Evolutionary conservation across 2,329 filamentous ascomycete genomes (phyloP), one percentile per base, ranked within the genome.

Genomic region (Aspergillus viridinutans): DNA sequence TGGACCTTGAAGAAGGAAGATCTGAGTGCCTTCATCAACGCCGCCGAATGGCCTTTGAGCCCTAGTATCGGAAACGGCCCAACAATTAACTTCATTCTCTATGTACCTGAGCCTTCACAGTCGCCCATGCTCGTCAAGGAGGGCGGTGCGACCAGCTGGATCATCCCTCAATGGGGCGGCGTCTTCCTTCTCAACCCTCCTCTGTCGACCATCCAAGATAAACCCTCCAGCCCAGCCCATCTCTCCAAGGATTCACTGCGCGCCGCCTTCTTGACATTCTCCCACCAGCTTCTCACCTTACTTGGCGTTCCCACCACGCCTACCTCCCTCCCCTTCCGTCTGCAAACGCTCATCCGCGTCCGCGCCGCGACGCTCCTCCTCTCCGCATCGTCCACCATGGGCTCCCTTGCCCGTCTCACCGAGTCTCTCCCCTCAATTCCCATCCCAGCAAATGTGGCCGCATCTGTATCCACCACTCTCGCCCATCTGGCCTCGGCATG

Each of bases 71-170:
- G 92, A 45, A 86, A 85, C 20, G 93, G 93, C 0, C 94, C 94
- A 1, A 99, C 94, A 0, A 87, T 99, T 69, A 97, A 99, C 75
- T 97, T 99, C 71, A 87, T 97, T 56, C 82, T 97, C 28, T 99
- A 94, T 68, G 86, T 95, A 7, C 91, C 92, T 5, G 86, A 90
- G 57, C 84, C 89, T 57, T 76, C 76, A 6, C 81, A 85, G 58
- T 81, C 81, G 3, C 86, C 86, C 12, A 75, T 89, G 35, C 64
- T 83, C 7, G 80, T 89, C 49, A 81, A 83, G 56, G 84, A 83
- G 51, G 84, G 79, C 61, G 76, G 78, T 35, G 83, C 80, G 7
- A 91, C 87, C 9, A 92, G 91, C 60, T 97, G 93, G 93, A 82
- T 97, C 62, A 89, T 99, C 48, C 94, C 94, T 0, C 94, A 99